phyloP scores from a whole-genome alignment of 2,329 filamentous ascomycete species.

The Epichloe sibirici region DNA sequence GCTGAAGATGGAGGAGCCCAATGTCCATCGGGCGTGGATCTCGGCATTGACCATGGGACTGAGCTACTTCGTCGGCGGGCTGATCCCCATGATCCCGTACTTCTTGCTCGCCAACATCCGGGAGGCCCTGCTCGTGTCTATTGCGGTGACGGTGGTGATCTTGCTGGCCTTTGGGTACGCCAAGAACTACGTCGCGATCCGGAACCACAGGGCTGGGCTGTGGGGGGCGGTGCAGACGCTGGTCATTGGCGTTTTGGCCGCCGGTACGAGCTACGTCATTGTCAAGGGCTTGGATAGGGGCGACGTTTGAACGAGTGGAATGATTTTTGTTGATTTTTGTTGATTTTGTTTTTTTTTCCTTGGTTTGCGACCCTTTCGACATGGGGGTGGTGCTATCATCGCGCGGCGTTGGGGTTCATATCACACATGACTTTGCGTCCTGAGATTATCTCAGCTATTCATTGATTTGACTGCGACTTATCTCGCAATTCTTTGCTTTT shows the following conservation, averaged over 20 bases:
- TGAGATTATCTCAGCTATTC: too few species aligned
- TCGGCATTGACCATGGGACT: conserved; percentile 54
- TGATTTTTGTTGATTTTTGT: background rate
- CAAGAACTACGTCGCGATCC: conserved; percentile 44
- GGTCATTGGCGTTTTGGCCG: conserved; percentile 51
- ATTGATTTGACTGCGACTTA: too few species aligned
- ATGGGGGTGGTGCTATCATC: background rate
- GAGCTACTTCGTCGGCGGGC: conserved; percentile 58
- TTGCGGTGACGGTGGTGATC: conserved; percentile 47
- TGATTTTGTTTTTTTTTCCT: background rate
- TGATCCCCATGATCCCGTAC: conserved; percentile 61
- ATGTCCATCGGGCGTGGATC: conserved; percentile 32
- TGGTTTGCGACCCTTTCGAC: background rate
- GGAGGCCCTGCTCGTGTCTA: conserved; percentile 44
- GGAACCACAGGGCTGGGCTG: conserved; percentile 39
- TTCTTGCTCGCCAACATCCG: conserved; percentile 39
- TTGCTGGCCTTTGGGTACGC: conserved; percentile 53
- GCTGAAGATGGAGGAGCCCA: conserved; percentile 33
- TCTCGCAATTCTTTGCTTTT: too few species aligned
- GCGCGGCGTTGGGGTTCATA: background rate
- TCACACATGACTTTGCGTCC: too few species aligned
- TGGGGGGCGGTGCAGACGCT: conserved; percentile 52
- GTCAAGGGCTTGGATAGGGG: conserved; percentile 40
- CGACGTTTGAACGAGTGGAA: background rate
- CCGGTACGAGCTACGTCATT: conserved; percentile 52